Base-by-base conservation (phyloP, 2,329 filamentous ascomycete genomes). In the Colletotrichum sp. region DNA sequence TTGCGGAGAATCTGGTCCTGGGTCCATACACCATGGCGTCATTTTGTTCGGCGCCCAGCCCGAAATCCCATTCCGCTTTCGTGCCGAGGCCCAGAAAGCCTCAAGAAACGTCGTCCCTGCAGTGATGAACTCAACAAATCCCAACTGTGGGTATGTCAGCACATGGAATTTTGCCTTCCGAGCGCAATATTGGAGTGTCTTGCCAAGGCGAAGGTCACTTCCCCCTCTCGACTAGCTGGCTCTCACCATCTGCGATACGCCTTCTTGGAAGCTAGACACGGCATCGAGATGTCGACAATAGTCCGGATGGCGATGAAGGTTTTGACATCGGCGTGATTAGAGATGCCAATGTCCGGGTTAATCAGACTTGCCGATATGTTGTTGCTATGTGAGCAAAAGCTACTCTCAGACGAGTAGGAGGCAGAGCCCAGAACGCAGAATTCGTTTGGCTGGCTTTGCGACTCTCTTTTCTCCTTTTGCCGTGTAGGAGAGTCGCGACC, bases 401-500 rank as follows among this genome's bases (percentile, higher is more conserved):
- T 52, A 7, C 12, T 52, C 10, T 21, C 10, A 52, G 44, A 21
- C 10, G 10, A 52, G 39, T 44, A 18, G n/a, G 44, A 49, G n/a
- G 16, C 44, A 13, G n/a, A 52, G n/a, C 6, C 44, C 44, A 52
- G 44, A 24, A 49, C 6, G n/a, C n/a, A 24, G n/a, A 52, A 0
- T 12, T 10, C 39, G 15, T 44, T 44, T 21, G 44, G 44, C 44
- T 52, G 44, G 6, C n/a, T 52, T 8, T 52, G 44, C n/a, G 44
- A 52, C 2, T 52, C n/a, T 4, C 5, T 13, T 39, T 18, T 39
- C 3, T 32, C 34, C 34, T 24, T 52, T 21, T 13, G 10, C n/a
- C 12, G n/a, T 24, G n/a, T 0, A 13, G 44, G 44, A 52, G 2
- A 2, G n/a, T 18, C 44, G 10, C 0, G n/a, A 21, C n/a, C n/a